Evolutionary conservation across 2,329 filamentous ascomycete genomes (phyloP), one percentile per base, ranked within the genome.

Genomic region (Penicillium sp.): DNA sequence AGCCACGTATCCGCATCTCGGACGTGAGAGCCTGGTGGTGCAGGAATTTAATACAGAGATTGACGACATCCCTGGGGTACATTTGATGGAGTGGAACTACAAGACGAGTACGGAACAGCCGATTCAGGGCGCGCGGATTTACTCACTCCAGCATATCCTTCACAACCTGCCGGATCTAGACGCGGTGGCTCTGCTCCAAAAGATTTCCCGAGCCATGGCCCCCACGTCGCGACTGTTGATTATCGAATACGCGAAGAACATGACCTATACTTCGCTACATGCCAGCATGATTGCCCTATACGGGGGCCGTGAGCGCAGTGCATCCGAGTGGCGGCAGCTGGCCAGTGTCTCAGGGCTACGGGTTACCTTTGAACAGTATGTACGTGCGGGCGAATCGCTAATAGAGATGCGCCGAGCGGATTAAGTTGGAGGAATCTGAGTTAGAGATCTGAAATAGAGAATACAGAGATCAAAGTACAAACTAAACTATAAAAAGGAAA

Each of bases 131-230:
- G 67, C 67, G 3, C 46, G 64, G 3, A 51, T 64, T 20, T 69
- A 70, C 31, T 60, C 60, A 4, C 48, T 69, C 3, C 63, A 65
- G 13, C 65, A 69, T 47, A 66, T 69, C 14, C 51, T 69, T 18
- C 67, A 70, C 40, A 70, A 70, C 27, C 36, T 68, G 36, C 58
- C 67, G 3, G 67, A 69, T 39, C 47, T 69, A 14, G 65, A 68
- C 34, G 64, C 67, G 1, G 53, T 65, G 36, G 50, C 57, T n/a
- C 49, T 69, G 28, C 40, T 69, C 34, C 64, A 69, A 56, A 69
- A 68, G 47, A 50, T 68, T 2, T 58, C 66, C 1, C 51, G 49
- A 16, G 67, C 66, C 1, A 69, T 69, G 67, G 58, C 51, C 0
- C 52, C 62, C 3, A 42, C 60, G 16, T 69, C 67, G 3, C 54